These are phyloP conservation scores for Mycena latifolia DNA, from an alignment of 768 basidiomycete genomes.

Conservation along the genomic window DNA sequence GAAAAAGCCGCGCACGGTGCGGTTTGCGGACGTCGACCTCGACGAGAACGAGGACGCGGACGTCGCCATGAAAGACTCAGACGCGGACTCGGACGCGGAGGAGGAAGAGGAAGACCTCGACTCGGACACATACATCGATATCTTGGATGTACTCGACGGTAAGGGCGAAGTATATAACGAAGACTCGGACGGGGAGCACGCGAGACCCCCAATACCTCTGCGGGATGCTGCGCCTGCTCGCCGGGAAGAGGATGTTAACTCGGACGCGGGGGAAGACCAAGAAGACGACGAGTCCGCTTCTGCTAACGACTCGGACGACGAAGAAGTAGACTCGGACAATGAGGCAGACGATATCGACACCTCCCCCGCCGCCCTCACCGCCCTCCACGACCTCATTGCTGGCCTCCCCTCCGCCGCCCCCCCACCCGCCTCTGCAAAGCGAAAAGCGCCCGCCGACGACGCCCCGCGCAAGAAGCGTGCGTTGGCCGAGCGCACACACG, in stretches of 20 bases:
- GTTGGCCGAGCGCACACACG: conserved; percentile 79
- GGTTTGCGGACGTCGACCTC: conserved; percentile 71
- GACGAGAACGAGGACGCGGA: conserved; percentile 76
- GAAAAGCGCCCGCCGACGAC: conserved; percentile 63
- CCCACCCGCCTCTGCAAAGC: conserved; percentile 62
- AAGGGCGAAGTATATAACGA: conserved; percentile 58
- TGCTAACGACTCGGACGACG: conserved; percentile 51
- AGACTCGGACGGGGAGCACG: conserved; percentile 53
- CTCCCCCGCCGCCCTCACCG: conserved; percentile 71
- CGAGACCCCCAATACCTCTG: conserved; percentile 40
- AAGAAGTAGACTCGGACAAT: too few relatives aligned
- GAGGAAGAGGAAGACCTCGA: conserved; percentile 60
- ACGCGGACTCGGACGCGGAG: conserved; percentile 47
- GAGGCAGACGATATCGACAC: conserved; percentile 61
- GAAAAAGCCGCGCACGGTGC: conserved; percentile 49
- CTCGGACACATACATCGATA: conserved; percentile 70
- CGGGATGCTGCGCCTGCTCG: conserved; percentile 24
- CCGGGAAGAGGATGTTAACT: conserved; percentile 38
- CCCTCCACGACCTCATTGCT: conserved; percentile 80
- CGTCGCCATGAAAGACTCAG: conserved; percentile 53
- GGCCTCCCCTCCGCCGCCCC: conserved; percentile 63
- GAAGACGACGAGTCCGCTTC: conserved; percentile 49
- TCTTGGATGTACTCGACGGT: conserved; percentile 76
- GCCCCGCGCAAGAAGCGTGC: conserved; percentile 66
- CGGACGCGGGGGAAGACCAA: conserved; percentile 44